phyloP scores from a whole-genome alignment of 192 early-diverging fungal genomes.

The Backusella macrospora region DNA sequence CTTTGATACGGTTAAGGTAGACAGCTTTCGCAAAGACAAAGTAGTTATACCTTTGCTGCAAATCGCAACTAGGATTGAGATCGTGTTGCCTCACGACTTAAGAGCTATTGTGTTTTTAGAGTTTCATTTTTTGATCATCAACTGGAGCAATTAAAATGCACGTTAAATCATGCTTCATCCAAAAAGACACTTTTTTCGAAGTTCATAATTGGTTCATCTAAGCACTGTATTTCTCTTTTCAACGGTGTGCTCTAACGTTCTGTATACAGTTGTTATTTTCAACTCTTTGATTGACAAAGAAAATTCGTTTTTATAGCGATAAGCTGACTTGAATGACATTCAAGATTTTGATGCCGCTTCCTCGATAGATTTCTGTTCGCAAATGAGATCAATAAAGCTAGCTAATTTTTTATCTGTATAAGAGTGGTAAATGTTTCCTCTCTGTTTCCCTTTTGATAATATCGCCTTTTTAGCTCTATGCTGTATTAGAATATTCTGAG shows the following conservation, averaged over 20 bases:
- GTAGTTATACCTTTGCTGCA: conserved; percentile 3
- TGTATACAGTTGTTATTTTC: background rate
- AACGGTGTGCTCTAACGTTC: background rate
- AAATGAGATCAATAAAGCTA: no score
- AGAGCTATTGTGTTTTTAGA: conserved; percentile 17
- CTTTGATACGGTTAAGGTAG: conserved; percentile 5
- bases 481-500: no score
- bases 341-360: no score
- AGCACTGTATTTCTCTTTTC: background rate
- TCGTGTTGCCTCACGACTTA: background rate
- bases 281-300: background rate
- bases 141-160: conserved; percentile 13
- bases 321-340: no score
- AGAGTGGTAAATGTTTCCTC: no score
- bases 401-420: no score
- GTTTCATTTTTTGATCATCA: conserved; percentile 19
- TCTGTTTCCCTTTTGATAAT: no score
- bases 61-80: conserved; percentile 21
- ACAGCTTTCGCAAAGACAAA: conserved; percentile 22
- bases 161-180: no score
- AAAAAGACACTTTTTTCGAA: conserved; percentile 33
- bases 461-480: no score
- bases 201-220: conserved; percentile 5
- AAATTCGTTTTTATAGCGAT: background rate
- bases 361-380: no score